A percentile compares a stretch with the other conserved stretches of the same genome.
These are phyloP conservation scores for Coelastrella sp. DNA, from an alignment of 139 green algal species.

Conservation along the genomic window DNA sequence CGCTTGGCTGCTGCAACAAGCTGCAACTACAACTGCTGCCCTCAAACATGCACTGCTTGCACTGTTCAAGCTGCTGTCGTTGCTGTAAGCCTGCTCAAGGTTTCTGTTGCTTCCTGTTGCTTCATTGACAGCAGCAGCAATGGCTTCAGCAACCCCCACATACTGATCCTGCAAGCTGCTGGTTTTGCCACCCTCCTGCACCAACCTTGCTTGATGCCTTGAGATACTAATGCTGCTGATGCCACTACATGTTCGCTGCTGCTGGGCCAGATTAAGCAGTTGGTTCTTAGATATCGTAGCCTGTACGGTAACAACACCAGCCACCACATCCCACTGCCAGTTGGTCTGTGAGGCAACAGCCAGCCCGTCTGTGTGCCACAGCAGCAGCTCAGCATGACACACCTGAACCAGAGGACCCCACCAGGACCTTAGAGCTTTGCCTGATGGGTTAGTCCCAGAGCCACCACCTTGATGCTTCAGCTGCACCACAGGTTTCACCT, in stretches of 20 bases:
- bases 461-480: neutral
- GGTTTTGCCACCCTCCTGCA: too few species aligned
- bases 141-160: neutral
- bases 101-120: neutral
- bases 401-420: conserved; percentile 16
- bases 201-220: too few species aligned
- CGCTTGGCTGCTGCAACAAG: conserved; percentile 30
- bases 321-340: conserved; percentile 25
- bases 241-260: neutral
- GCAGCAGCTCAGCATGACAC: conserved; percentile 33
- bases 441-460: too few species aligned
- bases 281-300: neutral
- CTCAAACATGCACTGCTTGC: neutral
- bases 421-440: neutral
- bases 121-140: neutral
- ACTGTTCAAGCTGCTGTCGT: neutral
- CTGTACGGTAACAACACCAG: neutral
- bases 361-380: conserved; percentile 13
- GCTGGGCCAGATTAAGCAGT: conserved; percentile 1
- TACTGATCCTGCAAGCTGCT: conserved; percentile 13
- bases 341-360: neutral
- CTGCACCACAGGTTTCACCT: neutral
- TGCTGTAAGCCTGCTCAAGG: too few species aligned
- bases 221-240: neutral
- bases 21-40: conserved; percentile 25